Base-by-base conservation (phyloP, 176 grass and related monocot species). In the Panicum miliaceum region DNA sequence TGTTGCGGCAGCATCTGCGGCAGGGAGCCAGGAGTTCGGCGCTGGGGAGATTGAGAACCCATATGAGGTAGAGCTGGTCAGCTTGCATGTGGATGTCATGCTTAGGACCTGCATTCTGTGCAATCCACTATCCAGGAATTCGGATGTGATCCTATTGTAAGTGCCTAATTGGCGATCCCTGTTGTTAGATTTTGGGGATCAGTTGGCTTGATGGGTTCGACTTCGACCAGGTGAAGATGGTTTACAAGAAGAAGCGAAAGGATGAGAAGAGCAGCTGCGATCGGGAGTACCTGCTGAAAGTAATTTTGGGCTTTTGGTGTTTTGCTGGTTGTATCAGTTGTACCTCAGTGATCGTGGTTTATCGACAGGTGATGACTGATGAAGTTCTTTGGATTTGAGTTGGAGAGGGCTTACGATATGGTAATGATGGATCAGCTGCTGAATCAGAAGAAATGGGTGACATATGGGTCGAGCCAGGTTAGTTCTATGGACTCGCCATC, bases 341-440 rank as follows among this genome's bases (percentile, higher is more conserved):
- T 45, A 71, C 29, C 26, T 19, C 23, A 68, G 29, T 50, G 19
- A 32, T 69, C 19, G 15, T 26, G 18, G 15, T 36, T 19, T 75
- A 68, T 69, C 7, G 1, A 50, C 75, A 29, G 53, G 5, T 80
- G 12, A 41, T 72, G 6, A 15, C 37, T 7, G 12, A 45, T 40
- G 34, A 22, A 40, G 8, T 43, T 64, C 4, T 67, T 73, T 84
- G 23, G 19, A 8, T 91, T 84, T 87, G 79, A 97, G 87, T 75
- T 97, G 40, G 85, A 94, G 48, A 92, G 22, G 43, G 89, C 89
- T 48, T 94, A 97, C 22, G 67, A 92, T 64, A 90, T 9, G 42
- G 73, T 90, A 60, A 97, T 97, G 87, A 90, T 89, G 82, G 71
- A 82, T 40, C 89, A 94, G 64, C 59, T 97, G 32, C 89, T 88